Percentiles rank a stretch among this genome's conserved stretches.
These are phyloP conservation scores for Tephrocybe sp. DNA, from an alignment of 768 basidiomycete genomes.

Conservation along the genomic window DNA sequence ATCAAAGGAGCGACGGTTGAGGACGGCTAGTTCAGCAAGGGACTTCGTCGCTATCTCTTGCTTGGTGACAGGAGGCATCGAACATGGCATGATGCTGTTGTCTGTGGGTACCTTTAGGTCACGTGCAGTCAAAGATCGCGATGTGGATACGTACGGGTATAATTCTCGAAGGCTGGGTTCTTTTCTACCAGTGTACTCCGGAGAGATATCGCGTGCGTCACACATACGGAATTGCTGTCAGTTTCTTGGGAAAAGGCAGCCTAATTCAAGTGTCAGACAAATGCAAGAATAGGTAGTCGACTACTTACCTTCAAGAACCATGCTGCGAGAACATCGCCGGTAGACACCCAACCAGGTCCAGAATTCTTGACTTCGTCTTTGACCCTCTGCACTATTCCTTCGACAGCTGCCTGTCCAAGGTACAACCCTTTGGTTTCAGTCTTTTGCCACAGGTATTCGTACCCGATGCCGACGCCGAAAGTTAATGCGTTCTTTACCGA, in stretches of 20 bases:
- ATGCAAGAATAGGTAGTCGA: too few relatives aligned
- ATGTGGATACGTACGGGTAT: conserved; percentile 1
- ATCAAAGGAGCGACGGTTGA: conserved; percentile 1
- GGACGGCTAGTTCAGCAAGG: conserved; percentile 2
- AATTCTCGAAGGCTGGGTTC: conserved; percentile 1
- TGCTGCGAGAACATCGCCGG: conserved; percentile 6
- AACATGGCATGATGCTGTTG: conserved; percentile 11
- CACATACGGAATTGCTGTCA: not conserved
- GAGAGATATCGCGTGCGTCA: not conserved
- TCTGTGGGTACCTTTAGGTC: not conserved
- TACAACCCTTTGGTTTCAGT: not conserved
- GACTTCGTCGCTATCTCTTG: not conserved
- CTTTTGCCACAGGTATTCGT: not conserved
- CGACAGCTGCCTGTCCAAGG: not conserved
- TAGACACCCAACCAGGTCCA: not conserved
- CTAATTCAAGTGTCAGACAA: not conserved
- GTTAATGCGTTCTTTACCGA: not conserved
- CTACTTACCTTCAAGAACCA: conserved; percentile 9
- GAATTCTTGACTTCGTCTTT: conserved; percentile 1
- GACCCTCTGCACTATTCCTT: not conserved
- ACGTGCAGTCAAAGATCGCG: not conserved
- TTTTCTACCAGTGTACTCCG: not conserved
- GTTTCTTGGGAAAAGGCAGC: not conserved
- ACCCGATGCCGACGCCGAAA: not conserved
- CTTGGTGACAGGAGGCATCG: conserved; percentile 2